These are phyloP conservation scores for Penicillium decumbens DNA, from an alignment of 2,329 filamentous ascomycete genomes.

Conservation along the genomic window DNA sequence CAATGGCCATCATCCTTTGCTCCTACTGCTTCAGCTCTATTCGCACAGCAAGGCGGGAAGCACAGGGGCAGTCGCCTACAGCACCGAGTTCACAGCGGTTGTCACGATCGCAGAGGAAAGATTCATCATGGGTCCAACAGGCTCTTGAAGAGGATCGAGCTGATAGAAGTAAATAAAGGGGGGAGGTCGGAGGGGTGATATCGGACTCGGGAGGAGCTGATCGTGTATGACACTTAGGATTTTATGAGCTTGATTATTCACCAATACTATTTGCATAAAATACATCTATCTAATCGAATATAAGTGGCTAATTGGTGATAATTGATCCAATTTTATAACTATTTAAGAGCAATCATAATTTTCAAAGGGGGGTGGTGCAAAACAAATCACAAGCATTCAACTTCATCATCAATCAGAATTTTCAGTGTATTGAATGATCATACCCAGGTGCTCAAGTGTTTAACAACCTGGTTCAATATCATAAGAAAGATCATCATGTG, in stretches of 20 bases:
- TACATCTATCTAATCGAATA: background rate
- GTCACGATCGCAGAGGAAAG: slow-evolving; percentile 35
- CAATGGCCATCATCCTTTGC: slow-evolving; percentile 58
- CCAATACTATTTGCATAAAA: background rate
- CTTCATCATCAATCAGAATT: slow-evolving; percentile 35
- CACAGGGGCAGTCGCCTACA: slow-evolving; percentile 47
- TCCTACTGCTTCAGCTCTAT: slow-evolving; percentile 62
- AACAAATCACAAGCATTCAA: background rate
- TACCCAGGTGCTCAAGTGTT: slow-evolving; percentile 28
- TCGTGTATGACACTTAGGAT: background rate
- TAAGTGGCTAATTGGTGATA: background rate
- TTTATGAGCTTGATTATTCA: background rate
- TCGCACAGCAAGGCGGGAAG: slow-evolving; percentile 61
- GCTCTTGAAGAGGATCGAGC: slow-evolving; percentile 31
- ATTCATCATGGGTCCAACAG: slow-evolving; percentile 31
- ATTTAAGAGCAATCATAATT: background rate
- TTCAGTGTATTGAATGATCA: slow-evolving; percentile 41
- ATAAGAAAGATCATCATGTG: slow-evolving; percentile 34
- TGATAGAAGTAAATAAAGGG: slow-evolving; percentile 18
- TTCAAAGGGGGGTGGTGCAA: background rate
- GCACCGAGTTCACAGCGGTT: slow-evolving; percentile 41
- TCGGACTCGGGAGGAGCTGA: background rate
- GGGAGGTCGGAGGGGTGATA: background rate
- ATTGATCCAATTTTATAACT: background rate
- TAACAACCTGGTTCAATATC: slow-evolving; percentile 31